Percentiles rank a stretch among this genome's conserved stretches.
These are phyloP conservation scores for Yamadazyma buinensis DNA, from an alignment of 1,139 yeast genomes.

Conservation along the genomic window DNA sequence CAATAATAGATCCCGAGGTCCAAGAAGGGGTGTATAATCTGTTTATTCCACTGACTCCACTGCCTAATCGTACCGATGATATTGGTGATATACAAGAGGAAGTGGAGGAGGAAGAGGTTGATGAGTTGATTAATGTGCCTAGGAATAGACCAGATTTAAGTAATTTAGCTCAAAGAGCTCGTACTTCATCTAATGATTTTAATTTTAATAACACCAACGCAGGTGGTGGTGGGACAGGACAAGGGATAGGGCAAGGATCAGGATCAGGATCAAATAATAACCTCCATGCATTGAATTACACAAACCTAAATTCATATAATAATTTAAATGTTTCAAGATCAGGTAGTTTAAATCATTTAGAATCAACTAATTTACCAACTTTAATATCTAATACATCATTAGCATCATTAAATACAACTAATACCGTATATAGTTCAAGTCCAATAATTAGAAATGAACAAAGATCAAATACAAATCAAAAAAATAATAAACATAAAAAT, in stretches of 20 bases:
- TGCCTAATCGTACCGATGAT: background rate
- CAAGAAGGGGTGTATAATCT: background rate
- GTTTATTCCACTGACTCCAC: background rate
- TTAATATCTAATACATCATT: conserved; percentile 5
- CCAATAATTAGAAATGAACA: background rate
- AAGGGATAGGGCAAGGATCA: background rate
- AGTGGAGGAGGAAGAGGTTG: background rate
- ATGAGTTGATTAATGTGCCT: conserved; percentile 2
- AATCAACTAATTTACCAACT: conserved; percentile 6
- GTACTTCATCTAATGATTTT: conserved; percentile 2
- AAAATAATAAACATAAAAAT: conserved; percentile 19
- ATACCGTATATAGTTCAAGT: conserved; percentile 5
- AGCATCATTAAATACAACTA: conserved; percentile 6
- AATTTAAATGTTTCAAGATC: background rate
- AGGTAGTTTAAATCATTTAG: background rate
- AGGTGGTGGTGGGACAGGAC: background rate
- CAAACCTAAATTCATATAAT: background rate
- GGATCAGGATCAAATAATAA: background rate
- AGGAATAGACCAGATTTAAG: conserved; percentile 2
- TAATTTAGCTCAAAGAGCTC: conserved; percentile 2
- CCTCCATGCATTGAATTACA: background rate
- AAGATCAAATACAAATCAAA: background rate
- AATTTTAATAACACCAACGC: conserved; percentile 1
- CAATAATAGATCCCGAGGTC: background rate
- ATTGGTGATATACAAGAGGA: too few relatives aligned